Base-by-base conservation (phyloP, 1,284 basidiomycete genomes). In the Cryptococcus jaspeensis region DNA sequence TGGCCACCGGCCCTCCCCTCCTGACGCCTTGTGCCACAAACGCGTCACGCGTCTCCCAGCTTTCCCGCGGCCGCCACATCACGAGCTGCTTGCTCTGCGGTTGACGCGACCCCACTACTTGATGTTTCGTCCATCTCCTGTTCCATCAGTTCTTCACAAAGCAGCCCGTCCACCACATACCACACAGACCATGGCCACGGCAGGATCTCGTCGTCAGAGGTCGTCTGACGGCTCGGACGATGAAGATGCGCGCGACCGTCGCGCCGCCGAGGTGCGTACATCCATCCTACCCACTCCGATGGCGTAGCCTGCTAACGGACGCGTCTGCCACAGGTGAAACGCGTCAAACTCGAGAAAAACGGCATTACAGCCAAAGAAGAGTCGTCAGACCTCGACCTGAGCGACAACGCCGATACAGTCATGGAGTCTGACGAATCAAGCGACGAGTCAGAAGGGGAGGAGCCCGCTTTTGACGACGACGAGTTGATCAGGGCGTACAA, bases 401-500 rank as follows among this genome's bases (percentile, higher is more conserved):
- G 28, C 13, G 47, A 50, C 11, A 18, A 39, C 16, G 23, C n/a
- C 0, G 44, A 20, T 23, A 39, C 15, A 9, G 25, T 48, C 25
- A 48, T 35, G 25, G 25, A 16, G 46, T 11, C 49, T 12, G 55
- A 55, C 3, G 57, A 51, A 3, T 36, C 32, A 18, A 12, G n/a
- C 22, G 51, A 32, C 9, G 42, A 52, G 15, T 42, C 23, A n/a
- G 56, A 55, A 2, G 38, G 32, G 22, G 45, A 52, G 12, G 57
- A 59, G 90, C 46, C 49, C 3, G 36, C 49, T 5, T 61, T 23
- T 23, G 45, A 57, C n/a, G 59, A 61, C 37, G 52, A 57, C 6
- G 56, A 5, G 11, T 47, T 61, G 4, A 40, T 61, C 9, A 38
- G 39, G 25, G 59, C 59, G 7, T 61, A 58, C 36, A 22, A 48